A percentile compares a stretch with the other conserved stretches of the same genome.
Conservation (phyloP, 139 green algal species). For the Pedinophyceae sp. region DNA sequence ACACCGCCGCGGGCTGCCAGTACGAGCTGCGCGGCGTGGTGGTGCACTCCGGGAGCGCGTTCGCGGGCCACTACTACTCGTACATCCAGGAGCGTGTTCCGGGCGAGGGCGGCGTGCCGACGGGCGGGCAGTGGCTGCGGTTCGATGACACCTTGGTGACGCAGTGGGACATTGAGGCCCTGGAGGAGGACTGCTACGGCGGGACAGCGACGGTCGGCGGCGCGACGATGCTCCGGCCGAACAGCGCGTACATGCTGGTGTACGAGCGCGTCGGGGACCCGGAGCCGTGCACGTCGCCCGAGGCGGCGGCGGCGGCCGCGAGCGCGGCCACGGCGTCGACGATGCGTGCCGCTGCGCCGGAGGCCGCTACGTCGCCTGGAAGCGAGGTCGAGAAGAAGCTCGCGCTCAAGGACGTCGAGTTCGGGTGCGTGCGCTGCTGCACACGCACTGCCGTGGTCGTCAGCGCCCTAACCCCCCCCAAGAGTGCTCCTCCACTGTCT, state of each 20-base stretch:
- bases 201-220: slow-evolving; percentile 28
- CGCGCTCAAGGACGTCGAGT: neutral
- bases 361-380: no score
- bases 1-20: slow-evolving; percentile 11
- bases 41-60: slow-evolving; percentile 78
- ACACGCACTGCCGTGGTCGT: neutral
- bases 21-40: slow-evolving; percentile 79
- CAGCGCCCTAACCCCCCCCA: neutral
- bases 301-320: neutral
- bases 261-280: slow-evolving; percentile 51
- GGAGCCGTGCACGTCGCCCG: neutral
- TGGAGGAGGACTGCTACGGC: slow-evolving; percentile 80
- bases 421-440: neutral
- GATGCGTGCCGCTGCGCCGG: no score
- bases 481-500: neutral
- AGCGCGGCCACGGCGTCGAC: neutral
- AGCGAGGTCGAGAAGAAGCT: neutral
- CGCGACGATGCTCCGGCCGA: slow-evolving; percentile 38
- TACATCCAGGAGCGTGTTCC: slow-evolving; percentile 61
- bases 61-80: slow-evolving; percentile 90
- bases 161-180: slow-evolving; percentile 39
- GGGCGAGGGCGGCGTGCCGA: neutral
- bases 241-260: slow-evolving; percentile 90
- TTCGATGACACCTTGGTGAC: slow-evolving; percentile 78
- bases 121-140: slow-evolving; percentile 38